Evolutionary conservation across 768 basidiomycete species (phyloP).

Genomic region (Suillus discolor): DNA sequence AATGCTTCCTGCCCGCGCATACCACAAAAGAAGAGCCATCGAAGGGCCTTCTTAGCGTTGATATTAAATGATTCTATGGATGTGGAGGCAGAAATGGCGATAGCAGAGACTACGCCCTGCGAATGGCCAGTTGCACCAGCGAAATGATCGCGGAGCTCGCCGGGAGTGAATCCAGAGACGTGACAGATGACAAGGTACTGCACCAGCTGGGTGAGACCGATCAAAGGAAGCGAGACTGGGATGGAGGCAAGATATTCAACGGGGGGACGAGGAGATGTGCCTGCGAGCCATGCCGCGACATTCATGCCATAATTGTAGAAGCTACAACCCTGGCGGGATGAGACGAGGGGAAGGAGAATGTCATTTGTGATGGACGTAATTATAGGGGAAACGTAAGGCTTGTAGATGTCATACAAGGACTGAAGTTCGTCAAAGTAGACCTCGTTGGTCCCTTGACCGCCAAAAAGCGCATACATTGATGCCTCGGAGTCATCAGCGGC

Average conservation of each 20-base stretch:
- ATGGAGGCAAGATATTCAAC: slow-evolving; percentile 88
- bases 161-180: slow-evolving; percentile 74
- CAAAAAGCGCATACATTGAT: slow-evolving; percentile 90
- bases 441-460: slow-evolving; percentile 97
- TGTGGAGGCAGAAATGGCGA: slow-evolving; percentile 79
- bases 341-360: slow-evolving; percentile 72
- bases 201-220: slow-evolving; percentile 92
- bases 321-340: slow-evolving; percentile 53
- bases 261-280: slow-evolving; percentile 69
- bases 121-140: slow-evolving; percentile 95
- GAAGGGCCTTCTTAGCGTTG: slow-evolving; percentile 83
- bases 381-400: slow-evolving; percentile 79
- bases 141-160: slow-evolving; percentile 74
- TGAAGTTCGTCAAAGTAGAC: slow-evolving; percentile 98
- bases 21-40: slow-evolving; percentile 92
- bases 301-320: slow-evolving; percentile 85
- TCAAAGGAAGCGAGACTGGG: slow-evolving; percentile 92
- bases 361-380: slow-evolving; percentile 62
- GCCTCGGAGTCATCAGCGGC: slow-evolving; percentile 64
- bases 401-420: slow-evolving; percentile 88
- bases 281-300: slow-evolving; percentile 81
- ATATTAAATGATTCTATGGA: slow-evolving; percentile 72
- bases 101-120: slow-evolving; percentile 95
- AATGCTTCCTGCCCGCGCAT: slow-evolving; percentile 93
- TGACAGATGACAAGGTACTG: slow-evolving; percentile 88